A percentile compares a stretch with the other conserved stretches of the same genome.
These are phyloP conservation scores for Phytopythium helicoides DNA, from an alignment of 352 stramenopile species.

Conservation along the genomic window DNA sequence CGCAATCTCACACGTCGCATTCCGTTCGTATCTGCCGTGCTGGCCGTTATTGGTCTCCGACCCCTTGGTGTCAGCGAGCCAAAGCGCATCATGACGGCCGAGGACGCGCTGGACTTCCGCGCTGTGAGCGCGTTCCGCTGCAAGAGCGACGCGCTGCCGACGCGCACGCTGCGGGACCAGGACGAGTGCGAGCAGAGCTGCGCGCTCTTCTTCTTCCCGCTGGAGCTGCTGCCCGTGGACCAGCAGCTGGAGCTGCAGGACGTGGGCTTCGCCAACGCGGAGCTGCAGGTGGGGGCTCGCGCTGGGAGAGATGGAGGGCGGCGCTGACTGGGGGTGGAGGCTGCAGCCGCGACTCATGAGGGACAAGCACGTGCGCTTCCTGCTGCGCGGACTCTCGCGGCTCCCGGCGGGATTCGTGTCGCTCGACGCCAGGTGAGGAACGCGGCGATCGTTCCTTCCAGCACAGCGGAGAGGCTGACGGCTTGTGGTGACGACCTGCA, in stretches of 20 bases:
- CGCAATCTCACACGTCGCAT: too few species aligned
- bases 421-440: conserved; percentile 84
- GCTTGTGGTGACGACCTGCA: conserved; percentile 17
- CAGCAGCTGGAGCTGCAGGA: conserved; percentile 86
- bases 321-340: too few species aligned
- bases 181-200: conserved; percentile 89
- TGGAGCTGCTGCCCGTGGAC: conserved; percentile 63
- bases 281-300: conserved; percentile 41
- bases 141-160: conserved; percentile 50
- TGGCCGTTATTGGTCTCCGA: too few species aligned
- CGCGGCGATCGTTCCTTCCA: too few species aligned
- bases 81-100: neutral
- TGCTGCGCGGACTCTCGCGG: conserved; percentile 63
- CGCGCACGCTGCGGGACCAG: conserved; percentile 69
- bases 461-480: too few species aligned
- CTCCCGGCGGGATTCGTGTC: conserved; percentile 84
- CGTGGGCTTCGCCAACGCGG: conserved; percentile 74
- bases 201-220: conserved; percentile 90
- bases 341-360: conserved; percentile 73
- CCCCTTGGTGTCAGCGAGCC: too few species aligned
- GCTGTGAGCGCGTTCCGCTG: conserved; percentile 45
- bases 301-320: too few species aligned
- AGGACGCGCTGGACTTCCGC: conserved; percentile 14
- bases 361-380: conserved; percentile 80
- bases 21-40: too few species aligned